Base-by-base conservation (phyloP, 148 eudicot genomes). In the Talinum fruticosum region DNA sequence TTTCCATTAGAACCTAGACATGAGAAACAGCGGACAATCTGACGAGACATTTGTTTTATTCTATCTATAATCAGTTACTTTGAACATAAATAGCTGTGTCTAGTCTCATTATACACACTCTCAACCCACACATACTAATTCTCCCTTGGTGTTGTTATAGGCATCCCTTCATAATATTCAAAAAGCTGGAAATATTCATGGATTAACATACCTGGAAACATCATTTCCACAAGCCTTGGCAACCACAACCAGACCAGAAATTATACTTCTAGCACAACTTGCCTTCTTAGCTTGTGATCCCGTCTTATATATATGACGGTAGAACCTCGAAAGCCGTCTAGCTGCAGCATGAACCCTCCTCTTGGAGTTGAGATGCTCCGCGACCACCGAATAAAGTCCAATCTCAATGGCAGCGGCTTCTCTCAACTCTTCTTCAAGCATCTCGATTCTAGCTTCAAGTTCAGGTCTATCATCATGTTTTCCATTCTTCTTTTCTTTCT, bases 171-270 rank as follows among this genome's bases (percentile, higher is more conserved):
- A 68, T 10, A 35, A 68, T 36, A 35, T 10, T 34, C 1, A 5
- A 21, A 77, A 23, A 54, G 23, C 62, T 41, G 15, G 30, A 33
- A 28, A 65, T 45, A 5, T 37, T 10, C n/a, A 62, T 16, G 10
- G 71, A 29, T 18, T n/a, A 68, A 35, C 78, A 19, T 86, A 90
- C 98, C 92, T 89, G 18, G 96, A 81, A 73, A 91, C 93, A 82
- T 93, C 98, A 85, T 87, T 91, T 65, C 94, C 96, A 79, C 92
- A 91, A 30, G 98, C 91, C 82, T 93, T 93, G 70, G 96, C 86
- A 81, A 90, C 89, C 89, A 91, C 83, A 82, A 91, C 89, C 29
- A 93, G 73, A 19, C 98, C 98, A 8, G 96, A 91, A 19, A 84
- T 80, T 21, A 86, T 85, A 66, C 87, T 87, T 80, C 89, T 85